phyloP scores from a whole-genome alignment of 2,329 filamentous ascomycete genomes.

The Blastomyces parvus region DNA sequence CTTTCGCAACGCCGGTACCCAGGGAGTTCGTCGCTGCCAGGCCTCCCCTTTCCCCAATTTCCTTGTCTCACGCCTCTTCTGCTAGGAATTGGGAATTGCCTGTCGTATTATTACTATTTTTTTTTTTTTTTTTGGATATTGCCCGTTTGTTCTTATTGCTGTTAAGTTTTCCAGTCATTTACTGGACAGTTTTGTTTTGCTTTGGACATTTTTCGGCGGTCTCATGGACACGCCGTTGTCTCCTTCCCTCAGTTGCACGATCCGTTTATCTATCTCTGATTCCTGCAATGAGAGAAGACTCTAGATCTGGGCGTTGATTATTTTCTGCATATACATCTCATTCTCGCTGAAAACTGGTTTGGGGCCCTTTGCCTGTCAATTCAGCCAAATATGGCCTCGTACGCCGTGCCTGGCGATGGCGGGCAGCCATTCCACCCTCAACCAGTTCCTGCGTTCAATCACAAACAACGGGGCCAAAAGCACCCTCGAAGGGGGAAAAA shows the following conservation, averaged over 20 bases:
- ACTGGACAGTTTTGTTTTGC: neutral
- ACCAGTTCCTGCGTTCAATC: conserved; percentile 9
- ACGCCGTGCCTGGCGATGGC: conserved; percentile 6
- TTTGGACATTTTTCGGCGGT: neutral
- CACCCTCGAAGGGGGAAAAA: conserved; percentile 16
- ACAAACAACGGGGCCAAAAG: conserved; percentile 15
- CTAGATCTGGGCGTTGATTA: neutral
- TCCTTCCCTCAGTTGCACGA: neutral
- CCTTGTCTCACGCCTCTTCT: neutral
- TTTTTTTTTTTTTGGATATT: neutral
- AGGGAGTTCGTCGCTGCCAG: neutral
- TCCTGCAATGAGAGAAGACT: neutral
- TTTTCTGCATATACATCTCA: neutral
- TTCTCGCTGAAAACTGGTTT: neutral
- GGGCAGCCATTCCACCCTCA: conserved; percentile 8
- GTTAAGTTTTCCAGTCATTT: neutral
- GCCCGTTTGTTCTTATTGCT: neutral
- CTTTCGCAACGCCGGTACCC: neutral
- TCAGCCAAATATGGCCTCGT: conserved; percentile 11
- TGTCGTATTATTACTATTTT: neutral
- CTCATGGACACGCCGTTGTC: neutral
- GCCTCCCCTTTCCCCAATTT: neutral
- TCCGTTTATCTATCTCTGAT: neutral
- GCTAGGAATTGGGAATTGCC: neutral
- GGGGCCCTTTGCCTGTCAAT: neutral